Evolutionary conservation across 805 yeast species (phyloP), one percentile per base, ranked within the genome.

Genomic region (Zygosaccharomyces rouxii): DNA sequence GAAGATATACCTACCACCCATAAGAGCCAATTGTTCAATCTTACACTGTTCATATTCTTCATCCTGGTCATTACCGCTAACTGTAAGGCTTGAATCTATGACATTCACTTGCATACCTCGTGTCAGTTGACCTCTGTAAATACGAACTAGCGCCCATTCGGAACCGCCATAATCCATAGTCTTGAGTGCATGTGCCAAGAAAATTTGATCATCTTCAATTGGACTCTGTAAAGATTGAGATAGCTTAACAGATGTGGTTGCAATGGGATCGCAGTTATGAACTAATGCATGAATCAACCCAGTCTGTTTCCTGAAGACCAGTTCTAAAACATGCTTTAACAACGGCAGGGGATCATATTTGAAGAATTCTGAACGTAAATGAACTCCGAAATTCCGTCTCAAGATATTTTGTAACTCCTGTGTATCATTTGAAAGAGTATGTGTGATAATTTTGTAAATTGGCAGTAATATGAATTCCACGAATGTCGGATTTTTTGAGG

Each of bases 401-500:
- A 88, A 63, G 19, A 77, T 62, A 2, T 50, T 48, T 7, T 74
- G 60, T 14, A 88, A 60, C 0, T 69, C 68, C 4, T 67, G 63
- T 2, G 77, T 67, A 14, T 77, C 76, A 30, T 76, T 71, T 0
- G 88, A 73, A 9, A 92, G 59, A 0, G 86, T 72, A 43, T 78
- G 74, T 0, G 88, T 73, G 31, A 83, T 68, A 7, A 90, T 62
- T 62, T 92, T 90, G 69, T 89, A 92, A 10, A 92, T 58, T 2
- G 98, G 99, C 22, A 79, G 80, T 7, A 89, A 67, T 6, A 94
- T 74, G 56, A 89, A 84, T 39, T 74, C 71, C 5, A 77, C 75
- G 63, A 92, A 86, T 1, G 88, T 63, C 46, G 79, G 59, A 35
- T 57, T 30, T 54, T 56, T 30, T 0, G 62, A 62, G 0, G 74